These are phyloP conservation scores for Solanum pimpinellifolium DNA, from an alignment of 257 asterid species.

Conservation along the genomic window DNA sequence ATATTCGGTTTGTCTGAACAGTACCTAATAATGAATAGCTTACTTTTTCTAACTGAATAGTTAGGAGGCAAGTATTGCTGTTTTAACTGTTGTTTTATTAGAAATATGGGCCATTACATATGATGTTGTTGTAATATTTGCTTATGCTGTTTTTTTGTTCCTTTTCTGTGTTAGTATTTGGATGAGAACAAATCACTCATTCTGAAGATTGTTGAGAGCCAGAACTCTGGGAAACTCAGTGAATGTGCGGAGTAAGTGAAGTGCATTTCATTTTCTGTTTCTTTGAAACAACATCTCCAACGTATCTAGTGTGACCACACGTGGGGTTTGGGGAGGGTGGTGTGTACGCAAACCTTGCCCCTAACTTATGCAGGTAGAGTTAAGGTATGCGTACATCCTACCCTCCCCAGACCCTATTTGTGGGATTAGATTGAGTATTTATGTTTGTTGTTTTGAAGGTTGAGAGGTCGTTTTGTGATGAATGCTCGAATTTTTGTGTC, in stretches of 20 bases:
- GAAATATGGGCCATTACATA: neutral
- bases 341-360: neutral
- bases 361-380: neutral
- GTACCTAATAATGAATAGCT: neutral
- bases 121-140: neutral
- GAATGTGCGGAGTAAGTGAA: constrained; percentile 92
- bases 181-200: constrained; percentile 97
- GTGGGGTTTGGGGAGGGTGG: neutral
- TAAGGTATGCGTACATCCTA: too few species aligned
- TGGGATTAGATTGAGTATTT: too few species aligned
- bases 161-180: constrained; percentile 40
- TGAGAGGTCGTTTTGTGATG: neutral
- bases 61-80: neutral
- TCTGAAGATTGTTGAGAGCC: constrained; percentile 96
- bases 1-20: neutral
- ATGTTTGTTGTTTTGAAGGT: too few species aligned
- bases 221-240: constrained; percentile 77
- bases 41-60: neutral
- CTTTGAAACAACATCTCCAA: neutral
- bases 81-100: neutral
- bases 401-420: too few species aligned
- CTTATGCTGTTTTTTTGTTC: neutral
- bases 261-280: too few species aligned
- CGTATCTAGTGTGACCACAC: neutral
- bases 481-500: neutral